Base-by-base conservation (phyloP, 1,139 yeast species). In the Candida gigantensis region DNA sequence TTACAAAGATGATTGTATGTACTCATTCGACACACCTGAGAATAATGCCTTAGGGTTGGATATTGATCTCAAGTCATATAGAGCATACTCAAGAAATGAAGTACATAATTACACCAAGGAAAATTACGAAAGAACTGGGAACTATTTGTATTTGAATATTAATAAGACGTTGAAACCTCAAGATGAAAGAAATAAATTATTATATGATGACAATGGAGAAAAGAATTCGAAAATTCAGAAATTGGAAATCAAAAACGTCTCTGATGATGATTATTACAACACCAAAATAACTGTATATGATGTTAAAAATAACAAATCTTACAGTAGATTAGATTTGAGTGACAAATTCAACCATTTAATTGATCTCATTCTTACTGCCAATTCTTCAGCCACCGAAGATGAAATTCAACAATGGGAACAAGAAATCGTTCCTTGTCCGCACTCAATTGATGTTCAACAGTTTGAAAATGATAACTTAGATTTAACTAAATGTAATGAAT, bases 321-420 rank as follows among this genome's bases (percentile, higher is more conserved):
- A 49, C 23, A n/a, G 43, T 0, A 27, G 66, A 13, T 55, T 47
- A 0, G 49, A 57, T 10, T 36, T 60, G 2, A 58, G 65, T 1
- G 49, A 43, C 1, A 36, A 43, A 6, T 55, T 65, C 27, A 53
- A 55, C 34, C 15, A 31, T 6, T 48, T 69, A 15, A 74, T 82
- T 1, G 66, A 70, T 1, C 71, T 66, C 2, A 76, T 92, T 4
- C 49, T 87, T 37, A 58, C 58, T 4, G 77, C 95, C 1, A 80
- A 81, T 37, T 88, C 97, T 0, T 73, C 81, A 8, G 69, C 75
- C 15, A 71, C 77, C 37, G 74, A 77, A 25, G 82, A 86, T 47
- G 95, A 89, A 52, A 78, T 89, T 38, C 79, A 81, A 50, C 83
- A 95, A 3, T 92, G 99, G 99, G 94, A 88, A 53, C 84, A 85